Evolutionary conservation across 805 yeast genomes (phyloP).

Genomic region (Blastobotrys peoriensis): DNA sequence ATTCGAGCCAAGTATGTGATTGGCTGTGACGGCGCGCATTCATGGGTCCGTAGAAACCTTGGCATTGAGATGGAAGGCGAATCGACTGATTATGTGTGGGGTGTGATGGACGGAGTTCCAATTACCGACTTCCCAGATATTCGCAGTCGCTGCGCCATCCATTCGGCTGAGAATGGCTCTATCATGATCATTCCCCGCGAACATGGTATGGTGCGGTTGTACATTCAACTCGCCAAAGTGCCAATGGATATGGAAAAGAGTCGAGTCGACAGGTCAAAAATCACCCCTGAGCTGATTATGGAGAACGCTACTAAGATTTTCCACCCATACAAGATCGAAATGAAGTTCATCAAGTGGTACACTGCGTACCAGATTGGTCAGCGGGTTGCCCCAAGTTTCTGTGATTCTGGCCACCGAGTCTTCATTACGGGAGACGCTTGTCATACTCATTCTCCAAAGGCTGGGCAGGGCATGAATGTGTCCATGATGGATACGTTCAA

Average conservation of each 20-base stretch:
- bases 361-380: constrained; percentile 34
- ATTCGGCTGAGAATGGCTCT: constrained; percentile 29
- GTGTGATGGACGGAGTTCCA: constrained; percentile 34
- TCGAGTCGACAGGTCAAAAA: constrained; percentile 30
- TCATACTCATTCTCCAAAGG: constrained; percentile 33
- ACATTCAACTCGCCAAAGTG: constrained; percentile 29
- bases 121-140: constrained; percentile 34
- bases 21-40: constrained; percentile 33
- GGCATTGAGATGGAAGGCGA: constrained; percentile 34
- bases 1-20: constrained; percentile 31
- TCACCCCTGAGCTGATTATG: constrained; percentile 31
- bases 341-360: constrained; percentile 28
- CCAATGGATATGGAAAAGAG: constrained; percentile 13
- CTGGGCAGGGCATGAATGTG: constrained; percentile 34
- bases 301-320: constrained; percentile 23
- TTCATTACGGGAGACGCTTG: constrained; percentile 32
- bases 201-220: constrained; percentile 30
- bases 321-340: constrained; percentile 24
- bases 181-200: constrained; percentile 35
- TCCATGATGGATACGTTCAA: constrained; percentile 29
- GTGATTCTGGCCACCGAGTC: constrained; percentile 23
- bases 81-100: constrained; percentile 34
- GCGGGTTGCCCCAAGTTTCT: constrained; percentile 28
- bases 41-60: constrained; percentile 31
- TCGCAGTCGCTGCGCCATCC: constrained; percentile 31